Evolutionary conservation across 73 alveolate genomes (phyloP).

Genomic region (Symbiodinium pilosum): DNA sequence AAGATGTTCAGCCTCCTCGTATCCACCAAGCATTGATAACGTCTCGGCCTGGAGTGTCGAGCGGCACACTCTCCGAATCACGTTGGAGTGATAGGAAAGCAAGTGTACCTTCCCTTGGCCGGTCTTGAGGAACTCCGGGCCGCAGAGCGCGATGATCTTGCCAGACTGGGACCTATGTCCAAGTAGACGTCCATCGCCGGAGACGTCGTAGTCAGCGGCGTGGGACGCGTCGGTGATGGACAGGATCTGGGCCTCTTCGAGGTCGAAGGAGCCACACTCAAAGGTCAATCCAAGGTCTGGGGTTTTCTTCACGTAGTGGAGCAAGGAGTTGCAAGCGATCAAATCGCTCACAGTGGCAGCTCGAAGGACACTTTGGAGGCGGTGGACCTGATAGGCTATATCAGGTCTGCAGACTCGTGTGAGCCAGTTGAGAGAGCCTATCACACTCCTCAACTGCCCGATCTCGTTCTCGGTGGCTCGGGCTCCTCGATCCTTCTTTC

Average conservation of each 20-base stretch:
- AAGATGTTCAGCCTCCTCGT: background rate
- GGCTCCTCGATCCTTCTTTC: background rate
- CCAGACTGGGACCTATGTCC: constrained; percentile 30
- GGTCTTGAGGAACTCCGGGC: background rate
- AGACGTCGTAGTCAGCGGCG: constrained; percentile 7
- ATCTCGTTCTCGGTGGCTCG: background rate
- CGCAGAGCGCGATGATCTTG: background rate
- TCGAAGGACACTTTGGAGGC: background rate
- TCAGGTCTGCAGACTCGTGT: constrained; percentile 12
- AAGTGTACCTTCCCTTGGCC: background rate
- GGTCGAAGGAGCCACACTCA: background rate
- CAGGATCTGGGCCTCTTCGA: background rate
- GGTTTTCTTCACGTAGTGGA: background rate
- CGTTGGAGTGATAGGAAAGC: background rate
- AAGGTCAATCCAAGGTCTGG: background rate
- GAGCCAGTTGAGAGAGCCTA: constrained; percentile 13
- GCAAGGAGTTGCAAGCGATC: background rate
- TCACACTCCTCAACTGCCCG: background rate
- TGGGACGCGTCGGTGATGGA: constrained; percentile 19
- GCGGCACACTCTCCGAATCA: background rate
- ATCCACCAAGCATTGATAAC: background rate
- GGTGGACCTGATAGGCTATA: background rate
- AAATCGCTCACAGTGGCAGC: no score
- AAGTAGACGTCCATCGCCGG: background rate
- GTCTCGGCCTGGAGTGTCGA: constrained; percentile 7